A percentile compares a stretch with the other conserved stretches of the same genome.
These are phyloP conservation scores for Volvariella surrecta DNA, from an alignment of 1,284 basidiomycete genomes.

Conservation along the genomic window DNA sequence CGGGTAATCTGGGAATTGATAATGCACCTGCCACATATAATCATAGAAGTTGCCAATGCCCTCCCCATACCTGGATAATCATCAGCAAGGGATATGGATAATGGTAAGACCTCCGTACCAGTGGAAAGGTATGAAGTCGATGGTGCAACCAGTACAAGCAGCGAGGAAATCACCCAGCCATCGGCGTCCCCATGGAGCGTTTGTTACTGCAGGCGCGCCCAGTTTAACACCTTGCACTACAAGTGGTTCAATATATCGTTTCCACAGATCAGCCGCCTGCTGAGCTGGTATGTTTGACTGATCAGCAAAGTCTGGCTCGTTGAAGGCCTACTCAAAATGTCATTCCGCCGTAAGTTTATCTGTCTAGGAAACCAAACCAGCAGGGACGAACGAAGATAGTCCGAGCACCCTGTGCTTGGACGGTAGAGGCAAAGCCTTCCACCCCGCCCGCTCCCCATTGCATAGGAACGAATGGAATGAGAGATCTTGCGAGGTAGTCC, in stretches of 20 bases:
- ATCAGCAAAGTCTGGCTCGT: constrained; percentile 50
- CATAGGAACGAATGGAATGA: constrained; percentile 39
- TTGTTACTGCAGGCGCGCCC: constrained; percentile 61
- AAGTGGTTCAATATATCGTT: constrained; percentile 53
- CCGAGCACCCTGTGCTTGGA: constrained; percentile 30
- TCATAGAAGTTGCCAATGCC: constrained; percentile 39
- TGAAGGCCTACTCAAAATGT: constrained; percentile 28
- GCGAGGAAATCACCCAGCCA: constrained; percentile 50
- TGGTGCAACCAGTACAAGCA: constrained; percentile 42
- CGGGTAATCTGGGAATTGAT: constrained; percentile 32
- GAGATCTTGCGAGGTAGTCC: constrained; percentile 28
- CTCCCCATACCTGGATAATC: constrained; percentile 38
- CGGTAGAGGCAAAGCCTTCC: constrained; percentile 25
- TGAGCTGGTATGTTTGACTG: constrained; percentile 58
- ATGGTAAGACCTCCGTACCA: constrained; percentile 18
- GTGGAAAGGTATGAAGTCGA: constrained; percentile 36
- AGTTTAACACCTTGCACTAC: constrained; percentile 42
- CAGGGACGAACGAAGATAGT: constrained; percentile 33
- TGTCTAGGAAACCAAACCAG: too few relatives aligned
- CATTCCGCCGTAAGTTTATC: too few relatives aligned
- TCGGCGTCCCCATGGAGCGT: constrained; percentile 39
- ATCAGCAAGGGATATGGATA: background rate
- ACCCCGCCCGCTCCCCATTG: constrained; percentile 37
- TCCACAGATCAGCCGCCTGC: constrained; percentile 52
- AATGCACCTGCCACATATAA: constrained; percentile 41